Conservation (phyloP, 306 rosid genomes). For the Vigna hirtella region DNA sequence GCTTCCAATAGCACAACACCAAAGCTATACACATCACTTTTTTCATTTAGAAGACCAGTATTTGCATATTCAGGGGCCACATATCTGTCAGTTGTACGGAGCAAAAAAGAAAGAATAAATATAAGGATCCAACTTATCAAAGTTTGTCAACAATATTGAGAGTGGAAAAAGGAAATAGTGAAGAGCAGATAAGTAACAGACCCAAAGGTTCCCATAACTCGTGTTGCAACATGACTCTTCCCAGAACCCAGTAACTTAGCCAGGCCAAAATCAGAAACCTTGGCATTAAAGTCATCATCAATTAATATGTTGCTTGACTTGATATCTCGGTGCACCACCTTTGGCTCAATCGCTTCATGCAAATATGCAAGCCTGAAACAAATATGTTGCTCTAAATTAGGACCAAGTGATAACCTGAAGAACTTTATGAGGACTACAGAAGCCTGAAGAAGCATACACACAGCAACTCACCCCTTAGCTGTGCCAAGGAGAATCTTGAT, state of each 20-base stretch:
- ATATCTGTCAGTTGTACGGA: conserved; percentile 54
- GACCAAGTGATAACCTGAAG: conserved; percentile 28
- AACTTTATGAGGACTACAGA: neutral
- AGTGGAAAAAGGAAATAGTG: neutral
- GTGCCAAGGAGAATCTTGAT: conserved; percentile 80
- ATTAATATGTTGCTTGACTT: conserved; percentile 89
- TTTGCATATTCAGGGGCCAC: conserved; percentile 91
- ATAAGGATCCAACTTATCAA: conserved; percentile 5
- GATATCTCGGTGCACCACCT: conserved; percentile 81
- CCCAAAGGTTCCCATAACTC: conserved; percentile 96
- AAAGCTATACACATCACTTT: conserved; percentile 83
- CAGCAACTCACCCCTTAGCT: conserved; percentile 76
- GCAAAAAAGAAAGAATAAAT: conserved; percentile 1
- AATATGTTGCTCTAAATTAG: conserved; percentile 39
- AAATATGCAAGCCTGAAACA: conserved; percentile 74
- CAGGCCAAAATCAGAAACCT: conserved; percentile 88
- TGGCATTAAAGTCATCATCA: conserved; percentile 76
- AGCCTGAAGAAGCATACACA: conserved; percentile 5
- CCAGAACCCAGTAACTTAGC: conserved; percentile 88
- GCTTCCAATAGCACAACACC: conserved; percentile 77
- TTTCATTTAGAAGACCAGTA: conserved; percentile 78
- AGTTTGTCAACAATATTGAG: conserved; percentile 11
- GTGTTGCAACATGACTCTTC: conserved; percentile 72
- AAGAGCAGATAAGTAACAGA: conserved; percentile 45
- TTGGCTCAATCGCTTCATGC: conserved; percentile 86